Evolutionary conservation across 495 filamentous ascomycete species (phyloP), one percentile per base, ranked within the genome.

Genomic region (Penicillium daleae): DNA sequence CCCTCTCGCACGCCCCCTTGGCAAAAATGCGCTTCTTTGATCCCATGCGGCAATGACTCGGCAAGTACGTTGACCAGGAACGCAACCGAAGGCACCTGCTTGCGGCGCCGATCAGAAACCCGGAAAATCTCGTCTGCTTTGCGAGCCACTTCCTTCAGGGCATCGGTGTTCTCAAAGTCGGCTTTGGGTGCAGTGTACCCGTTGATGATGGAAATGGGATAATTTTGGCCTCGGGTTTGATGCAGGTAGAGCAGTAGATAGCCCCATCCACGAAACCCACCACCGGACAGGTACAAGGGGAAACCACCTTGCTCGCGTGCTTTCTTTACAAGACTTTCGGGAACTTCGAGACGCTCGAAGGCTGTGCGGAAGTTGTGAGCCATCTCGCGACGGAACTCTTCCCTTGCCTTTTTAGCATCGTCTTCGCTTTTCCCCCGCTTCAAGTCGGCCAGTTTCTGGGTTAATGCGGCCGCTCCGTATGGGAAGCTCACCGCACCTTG

Each of bases 231-330:
- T 1, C 79, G 72, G 52, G 91, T 87, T 52, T 84, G 82, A 46
- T 77, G 78, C 83, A 96, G 89, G 49, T 74, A 76, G 5, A 76
- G 48, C 17, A 97, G 78, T 31, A 96, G 82, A 73, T 91, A 94
- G 10, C 93, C 93, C 78, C 95, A 97, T 29, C 93, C 93, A 17
- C 93, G 82, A 72, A 97, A 97, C 0, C 93, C 93, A 13, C 93
- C 93, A 9, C 93, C 93, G 55, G 90, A 96, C 50, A 97, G 85
- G 71, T 94, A 76, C 2, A 97, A 80, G 12, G 88, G 85, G 58
- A 92, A 84, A 5, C 90, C 90, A 0, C 78, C 80, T 19, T 74
- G 51, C n/a, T 65, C 31, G 7, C 72, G 61, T 3, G 75, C 69
- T n/a, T 77, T 72, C 15, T 80, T 64, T 22, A 76, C 71, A 12